These are phyloP conservation scores for Exophiala viscosa DNA, from an alignment of 2,329 filamentous ascomycete genomes.

Conservation along the genomic window DNA sequence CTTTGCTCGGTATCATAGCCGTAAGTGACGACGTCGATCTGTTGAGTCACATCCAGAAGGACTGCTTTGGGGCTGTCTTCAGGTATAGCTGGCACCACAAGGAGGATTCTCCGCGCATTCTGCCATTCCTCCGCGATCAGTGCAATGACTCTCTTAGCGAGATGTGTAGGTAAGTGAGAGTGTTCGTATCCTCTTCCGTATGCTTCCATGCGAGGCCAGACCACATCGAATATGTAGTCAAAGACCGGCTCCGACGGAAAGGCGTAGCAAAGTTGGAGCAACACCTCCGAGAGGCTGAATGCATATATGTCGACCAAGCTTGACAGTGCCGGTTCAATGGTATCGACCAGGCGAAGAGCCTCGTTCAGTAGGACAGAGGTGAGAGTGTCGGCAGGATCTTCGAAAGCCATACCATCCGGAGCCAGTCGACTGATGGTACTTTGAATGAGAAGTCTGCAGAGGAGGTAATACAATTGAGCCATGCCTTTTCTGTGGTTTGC, in stretches of 20 bases:
- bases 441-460: slow-evolving; percentile 10
- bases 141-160: slow-evolving; percentile 26
- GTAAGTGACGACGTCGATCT: not conserved
- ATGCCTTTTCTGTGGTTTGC: slow-evolving; percentile 5
- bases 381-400: not conserved
- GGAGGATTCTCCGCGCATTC: not conserved
- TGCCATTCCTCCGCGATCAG: slow-evolving; percentile 11
- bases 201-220: slow-evolving; percentile 25
- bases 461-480: slow-evolving; percentile 11
- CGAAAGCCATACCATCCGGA: not conserved
- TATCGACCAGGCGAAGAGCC: not conserved
- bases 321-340: slow-evolving; percentile 1
- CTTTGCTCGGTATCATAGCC: not conserved
- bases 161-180: slow-evolving; percentile 28
- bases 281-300: slow-evolving; percentile 8
- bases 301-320: slow-evolving; percentile 9
- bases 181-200: slow-evolving; percentile 26
- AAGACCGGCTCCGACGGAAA: slow-evolving; percentile 1
- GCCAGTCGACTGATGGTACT: not conserved
- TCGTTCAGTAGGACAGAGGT: not conserved
- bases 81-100: not conserved
- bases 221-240: slow-evolving; percentile 14
- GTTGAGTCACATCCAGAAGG: not conserved
- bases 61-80: slow-evolving; percentile 1
- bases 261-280: slow-evolving; percentile 4